Conservation (phyloP, 1,284 basidiomycete species). For the Malassezia nana region DNA sequence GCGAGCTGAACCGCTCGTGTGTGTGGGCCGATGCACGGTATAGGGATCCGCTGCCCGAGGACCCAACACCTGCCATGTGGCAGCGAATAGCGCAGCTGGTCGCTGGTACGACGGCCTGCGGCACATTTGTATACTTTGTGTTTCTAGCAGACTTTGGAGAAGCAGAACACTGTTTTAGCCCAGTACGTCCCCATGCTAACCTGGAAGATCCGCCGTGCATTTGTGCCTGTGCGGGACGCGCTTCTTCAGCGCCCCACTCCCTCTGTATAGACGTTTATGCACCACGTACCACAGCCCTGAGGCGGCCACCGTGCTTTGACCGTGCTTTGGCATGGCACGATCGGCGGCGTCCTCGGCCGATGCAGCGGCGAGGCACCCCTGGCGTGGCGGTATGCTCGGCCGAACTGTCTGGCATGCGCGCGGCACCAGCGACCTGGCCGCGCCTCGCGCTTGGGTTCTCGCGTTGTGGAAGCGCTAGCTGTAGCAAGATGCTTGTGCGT, state of each 20-base stretch:
- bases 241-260: background rate
- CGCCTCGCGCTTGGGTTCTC: background rate
- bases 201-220: conserved; percentile 5
- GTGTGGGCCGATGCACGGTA: background rate
- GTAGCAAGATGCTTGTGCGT: background rate
- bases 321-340: background rate
- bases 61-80: conserved; percentile 15
- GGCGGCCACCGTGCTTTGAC: background rate
- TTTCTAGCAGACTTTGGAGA: conserved; percentile 16
- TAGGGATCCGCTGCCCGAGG: conserved; percentile 7
- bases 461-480: background rate
- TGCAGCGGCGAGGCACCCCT: background rate
- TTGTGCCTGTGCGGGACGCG: background rate
- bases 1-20: background rate
- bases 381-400: background rate
- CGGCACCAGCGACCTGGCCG: background rate
- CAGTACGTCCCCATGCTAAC: conserved; percentile 9
- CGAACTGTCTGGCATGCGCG: background rate
- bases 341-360: background rate
- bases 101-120: conserved; percentile 8
- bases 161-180: conserved; percentile 16
- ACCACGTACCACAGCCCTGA: background rate
- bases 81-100: conserved; percentile 14
- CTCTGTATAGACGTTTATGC: background rate
- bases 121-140: conserved; percentile 12